Base-by-base conservation (phyloP, 2,329 filamentous ascomycete species). In the Colletotrichum sp. region DNA sequence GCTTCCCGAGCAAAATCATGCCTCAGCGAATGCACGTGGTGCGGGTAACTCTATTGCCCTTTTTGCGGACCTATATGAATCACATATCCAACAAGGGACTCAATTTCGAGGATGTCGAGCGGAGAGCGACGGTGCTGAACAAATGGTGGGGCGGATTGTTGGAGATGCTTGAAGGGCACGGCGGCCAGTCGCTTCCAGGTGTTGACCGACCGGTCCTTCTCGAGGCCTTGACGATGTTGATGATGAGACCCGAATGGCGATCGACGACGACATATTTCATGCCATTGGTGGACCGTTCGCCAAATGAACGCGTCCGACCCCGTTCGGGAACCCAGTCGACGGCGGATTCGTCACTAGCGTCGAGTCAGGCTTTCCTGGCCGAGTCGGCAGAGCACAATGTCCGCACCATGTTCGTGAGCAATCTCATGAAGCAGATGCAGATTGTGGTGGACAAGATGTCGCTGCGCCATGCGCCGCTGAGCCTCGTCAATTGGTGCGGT, bases 371-470 rank as follows among this genome's bases (percentile, higher is more conserved):
- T 5, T 87, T 90, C 71, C 81, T 91, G 24, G 87, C 87, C 36
- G 89, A 91, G 81, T 97, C 95, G 6, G 94, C 96, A 13, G 93
- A 96, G 81, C 95, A 98, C 84, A 98, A 98, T 80, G 93, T 98
- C 28, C 92, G 95, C 75, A 96, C 95, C 81, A 96, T 96, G 84
- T 98, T 98, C 83, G 90, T 94, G 39, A 91, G 95, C 78, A 98
- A 97, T 79, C 86, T 98, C 36, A 89, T 95, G 57, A 92, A 93
- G 52, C 96, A 98, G 81, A 94, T 98, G 92, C 89, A 91, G 3
- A 94, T 97, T 78, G 94, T 96, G n/a, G 93, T 98, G 8, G 95
- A 97, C 71, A 96, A 95, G 82, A 94, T 98, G 92, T 96, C 95
- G 18, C 88, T 95, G 80, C 92, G 95, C 65, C 94, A 95, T 75